Evolutionary conservation across 108 stramenopile species (phyloP), one percentile per base, ranked within the genome.

Genomic region (Cyclotella baltica): DNA sequence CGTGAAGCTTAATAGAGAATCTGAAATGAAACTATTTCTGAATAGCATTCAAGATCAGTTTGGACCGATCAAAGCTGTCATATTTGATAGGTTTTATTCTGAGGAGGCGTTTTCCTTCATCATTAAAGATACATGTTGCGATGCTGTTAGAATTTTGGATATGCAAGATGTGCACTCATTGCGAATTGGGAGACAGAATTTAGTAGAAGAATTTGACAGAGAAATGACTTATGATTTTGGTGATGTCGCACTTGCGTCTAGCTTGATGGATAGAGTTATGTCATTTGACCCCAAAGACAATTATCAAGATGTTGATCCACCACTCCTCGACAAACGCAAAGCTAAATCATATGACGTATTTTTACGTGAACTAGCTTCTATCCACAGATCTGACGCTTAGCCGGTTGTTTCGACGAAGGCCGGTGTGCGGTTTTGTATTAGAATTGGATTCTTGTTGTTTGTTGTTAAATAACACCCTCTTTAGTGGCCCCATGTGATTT

Each of bases 121-220:
- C 9, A 76, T 94, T 58, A 75, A 71, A 18, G 62, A 88, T 35
- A 8, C 31, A 27, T 65, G 72, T 69, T 88, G 88, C 1, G 28
- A 84, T n/a, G 77, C 85, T 0, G 36, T 89, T 19, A 75, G 86
- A 31, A 78, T 96, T 28, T 59, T 96, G 50, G 94, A 96, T 69
- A 96, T 92, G 87, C 94, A 96, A 76, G 94, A 96, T 75, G 76
- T 93, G 72, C 94, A 96, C 83, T 79, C 87, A 35, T 70, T 96
- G 51, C 78, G 94, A 28, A 19, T 57, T 30, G 67, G 64, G 0
- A 78, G 92, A 23, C 88, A 93, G 62, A 58, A 27, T 31, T 27
- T 86, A 13, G 84, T 90, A 2, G 61, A 85, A 65, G 53, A 81
- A 53, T 57, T 30, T 35, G 71, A 66, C 53, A 30, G 22, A 23